Evolutionary conservation across 2,329 filamentous ascomycete genomes (phyloP).

Genomic region (Calonectria hongkongensis): DNA sequence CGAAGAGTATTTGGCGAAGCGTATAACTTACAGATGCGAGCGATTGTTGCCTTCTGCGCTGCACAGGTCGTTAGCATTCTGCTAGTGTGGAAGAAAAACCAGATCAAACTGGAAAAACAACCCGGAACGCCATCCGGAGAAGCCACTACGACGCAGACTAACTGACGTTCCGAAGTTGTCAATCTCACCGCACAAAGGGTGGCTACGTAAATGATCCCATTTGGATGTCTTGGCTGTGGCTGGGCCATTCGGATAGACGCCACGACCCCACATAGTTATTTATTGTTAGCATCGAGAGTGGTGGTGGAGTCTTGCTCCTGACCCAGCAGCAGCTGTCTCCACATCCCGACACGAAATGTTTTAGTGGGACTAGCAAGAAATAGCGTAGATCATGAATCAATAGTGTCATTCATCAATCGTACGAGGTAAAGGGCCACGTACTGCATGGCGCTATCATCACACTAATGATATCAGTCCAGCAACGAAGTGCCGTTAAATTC

Average conservation of each 20-base stretch:
- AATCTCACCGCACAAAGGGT: background rate
- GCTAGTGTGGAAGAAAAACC: slow-evolving; percentile 17
- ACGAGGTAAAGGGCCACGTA: slow-evolving; percentile 1
- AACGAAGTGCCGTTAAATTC: background rate
- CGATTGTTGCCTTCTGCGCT: slow-evolving; percentile 6
- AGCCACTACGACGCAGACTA: background rate
- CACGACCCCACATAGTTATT: background rate
- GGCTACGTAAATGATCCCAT: background rate
- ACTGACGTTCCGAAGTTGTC: background rate
- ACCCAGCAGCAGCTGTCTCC: background rate
- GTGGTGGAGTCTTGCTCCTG: too few relatives aligned
- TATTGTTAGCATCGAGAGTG: background rate
- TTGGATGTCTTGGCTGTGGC: background rate
- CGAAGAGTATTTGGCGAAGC: slow-evolving; percentile 1
- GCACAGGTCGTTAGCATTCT: slow-evolving; percentile 1
- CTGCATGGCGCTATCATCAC: background rate
- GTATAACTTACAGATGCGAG: slow-evolving; percentile 16
- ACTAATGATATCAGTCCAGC: background rate
- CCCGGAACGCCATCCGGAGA: background rate
- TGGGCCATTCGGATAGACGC: background rate
- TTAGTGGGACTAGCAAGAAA: background rate
- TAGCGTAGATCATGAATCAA: background rate
- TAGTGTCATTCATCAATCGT: background rate
- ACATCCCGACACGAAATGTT: background rate
- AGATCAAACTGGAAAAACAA: background rate